A percentile compares a stretch with the other conserved stretches of the same genome.
Conservation (phyloP, 1,139 yeast genomes). For the Ogataea hybrid region DNA sequence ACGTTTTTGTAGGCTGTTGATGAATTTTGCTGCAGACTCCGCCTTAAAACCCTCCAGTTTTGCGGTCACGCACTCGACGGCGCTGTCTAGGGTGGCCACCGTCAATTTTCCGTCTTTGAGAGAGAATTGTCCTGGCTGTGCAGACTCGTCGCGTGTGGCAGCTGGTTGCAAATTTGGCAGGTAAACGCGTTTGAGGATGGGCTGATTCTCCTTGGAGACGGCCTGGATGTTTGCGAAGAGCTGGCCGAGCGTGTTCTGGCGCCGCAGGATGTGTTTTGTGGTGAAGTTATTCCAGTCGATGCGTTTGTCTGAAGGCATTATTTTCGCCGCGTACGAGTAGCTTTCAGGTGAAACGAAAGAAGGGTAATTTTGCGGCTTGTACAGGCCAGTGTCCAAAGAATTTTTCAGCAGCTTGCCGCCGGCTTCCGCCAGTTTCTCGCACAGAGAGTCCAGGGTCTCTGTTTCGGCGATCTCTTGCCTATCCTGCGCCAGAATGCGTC, state of each 20-base stretch:
- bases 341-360: conserved; percentile 31
- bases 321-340: conserved; percentile 59
- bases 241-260: conserved; percentile 58
- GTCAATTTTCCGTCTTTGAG: conserved; percentile 31
- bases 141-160: not conserved
- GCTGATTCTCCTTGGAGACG: conserved; percentile 14
- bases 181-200: conserved; percentile 43
- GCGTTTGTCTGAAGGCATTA: conserved; percentile 40
- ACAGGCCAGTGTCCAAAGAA: conserved; percentile 41
- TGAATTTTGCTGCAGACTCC: conserved; percentile 46
- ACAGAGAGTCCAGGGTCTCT: conserved; percentile 46
- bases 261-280: conserved; percentile 42
- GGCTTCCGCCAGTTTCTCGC: conserved; percentile 46
- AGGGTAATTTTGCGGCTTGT: conserved; percentile 23
- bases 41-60: conserved; percentile 55
- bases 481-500: conserved; percentile 66
- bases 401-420: conserved; percentile 61
- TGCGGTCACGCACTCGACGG: conserved; percentile 36
- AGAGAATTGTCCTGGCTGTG: conserved; percentile 43
- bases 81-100: conserved; percentile 45
- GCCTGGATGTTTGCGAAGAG: conserved; percentile 45
- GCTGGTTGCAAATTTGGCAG: conserved; percentile 5
- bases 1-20: conserved; percentile 42
- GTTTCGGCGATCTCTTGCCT: conserved; percentile 27
- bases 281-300: conserved; percentile 45